Conservation (phyloP, 495 filamentous ascomycete genomes). For the Neurospora tetraspora region DNA sequence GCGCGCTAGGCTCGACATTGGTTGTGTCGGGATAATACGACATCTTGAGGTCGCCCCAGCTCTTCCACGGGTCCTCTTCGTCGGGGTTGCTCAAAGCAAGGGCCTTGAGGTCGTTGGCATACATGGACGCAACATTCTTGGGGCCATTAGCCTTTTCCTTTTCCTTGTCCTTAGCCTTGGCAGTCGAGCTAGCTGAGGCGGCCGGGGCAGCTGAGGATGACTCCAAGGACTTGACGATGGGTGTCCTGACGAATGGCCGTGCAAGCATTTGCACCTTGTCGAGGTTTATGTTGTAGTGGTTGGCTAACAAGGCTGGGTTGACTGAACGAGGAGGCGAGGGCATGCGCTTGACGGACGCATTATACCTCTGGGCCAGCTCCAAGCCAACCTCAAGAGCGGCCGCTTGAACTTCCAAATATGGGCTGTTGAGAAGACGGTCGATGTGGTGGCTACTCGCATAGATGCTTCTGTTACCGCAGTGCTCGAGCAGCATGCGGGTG, state of each 20-base stretch:
- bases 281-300: slow-evolving; percentile 90
- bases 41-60: slow-evolving; percentile 42
- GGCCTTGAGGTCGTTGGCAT: slow-evolving; percentile 69
- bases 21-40: slow-evolving; percentile 33
- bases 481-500: slow-evolving; percentile 76
- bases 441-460: slow-evolving; percentile 85
- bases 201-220: slow-evolving; percentile 1
- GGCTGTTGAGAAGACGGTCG: slow-evolving; percentile 78
- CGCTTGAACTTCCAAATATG: slow-evolving; percentile 65
- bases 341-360: slow-evolving; percentile 70
- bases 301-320: slow-evolving; percentile 63
- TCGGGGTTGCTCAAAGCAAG: slow-evolving; percentile 43
- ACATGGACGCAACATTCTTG: slow-evolving; percentile 42
- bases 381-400: slow-evolving; percentile 65
- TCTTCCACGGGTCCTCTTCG: slow-evolving; percentile 34
- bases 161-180: background rate
- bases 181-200: slow-evolving; percentile 20
- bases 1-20: background rate
- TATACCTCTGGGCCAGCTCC: slow-evolving; percentile 82
- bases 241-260: slow-evolving; percentile 67
- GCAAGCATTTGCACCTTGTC: slow-evolving; percentile 78
- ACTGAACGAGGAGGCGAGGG: slow-evolving; percentile 46
- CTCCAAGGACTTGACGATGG: slow-evolving; percentile 20
- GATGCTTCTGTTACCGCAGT: slow-evolving; percentile 93
- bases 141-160: slow-evolving; percentile 44